These are phyloP conservation scores for Massarina eburnea DNA, from an alignment of 2,329 filamentous ascomycete species.

Conservation along the genomic window DNA sequence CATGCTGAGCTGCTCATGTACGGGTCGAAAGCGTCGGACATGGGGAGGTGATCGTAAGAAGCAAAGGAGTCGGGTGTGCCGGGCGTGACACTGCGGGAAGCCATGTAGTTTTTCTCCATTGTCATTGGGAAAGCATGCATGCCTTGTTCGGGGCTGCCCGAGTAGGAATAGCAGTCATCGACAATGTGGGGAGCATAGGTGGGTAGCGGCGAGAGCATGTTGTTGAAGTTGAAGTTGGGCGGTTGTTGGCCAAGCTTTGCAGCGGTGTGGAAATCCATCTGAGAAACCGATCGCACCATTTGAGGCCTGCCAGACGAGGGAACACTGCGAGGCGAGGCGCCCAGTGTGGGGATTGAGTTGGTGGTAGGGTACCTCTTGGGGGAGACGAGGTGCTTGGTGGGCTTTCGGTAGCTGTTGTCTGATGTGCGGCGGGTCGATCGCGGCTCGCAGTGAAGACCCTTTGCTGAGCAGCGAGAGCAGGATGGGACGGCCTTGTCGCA, in stretches of 20 bases:
- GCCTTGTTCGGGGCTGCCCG: conserved; percentile 24
- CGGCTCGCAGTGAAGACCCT: conserved; percentile 39
- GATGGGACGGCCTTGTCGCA: conserved; percentile 43
- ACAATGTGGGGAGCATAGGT: conserved; percentile 25
- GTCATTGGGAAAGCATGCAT: conserved; percentile 17
- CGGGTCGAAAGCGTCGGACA: conserved; percentile 20
- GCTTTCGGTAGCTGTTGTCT: conserved; percentile 33
- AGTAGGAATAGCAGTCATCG: conserved; percentile 28
- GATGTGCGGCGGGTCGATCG: conserved; percentile 42
- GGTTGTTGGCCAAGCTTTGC: conserved; percentile 28
- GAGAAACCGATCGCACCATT: conserved; percentile 25
- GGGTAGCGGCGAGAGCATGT: conserved; percentile 31
- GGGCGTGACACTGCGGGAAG: conserved; percentile 26
- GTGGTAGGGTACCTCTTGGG: conserved; percentile 28
- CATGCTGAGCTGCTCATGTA: conserved; percentile 26
- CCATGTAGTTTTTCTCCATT: conserved; percentile 21
- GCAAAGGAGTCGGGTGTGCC: conserved; percentile 34
- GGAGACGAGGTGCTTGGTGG: conserved; percentile 28
- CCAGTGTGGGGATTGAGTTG: conserved; percentile 20
- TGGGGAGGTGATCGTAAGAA: conserved; percentile 23
- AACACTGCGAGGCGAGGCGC: conserved; percentile 25
- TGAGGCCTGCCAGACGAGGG: conserved; percentile 20
- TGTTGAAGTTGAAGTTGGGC: conserved; percentile 21
- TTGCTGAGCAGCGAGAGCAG: conserved; percentile 39
- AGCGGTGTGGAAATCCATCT: conserved; percentile 32